These are phyloP conservation scores for Mycena epipterygia DNA, from an alignment of 768 basidiomycete genomes.

Conservation along the genomic window DNA sequence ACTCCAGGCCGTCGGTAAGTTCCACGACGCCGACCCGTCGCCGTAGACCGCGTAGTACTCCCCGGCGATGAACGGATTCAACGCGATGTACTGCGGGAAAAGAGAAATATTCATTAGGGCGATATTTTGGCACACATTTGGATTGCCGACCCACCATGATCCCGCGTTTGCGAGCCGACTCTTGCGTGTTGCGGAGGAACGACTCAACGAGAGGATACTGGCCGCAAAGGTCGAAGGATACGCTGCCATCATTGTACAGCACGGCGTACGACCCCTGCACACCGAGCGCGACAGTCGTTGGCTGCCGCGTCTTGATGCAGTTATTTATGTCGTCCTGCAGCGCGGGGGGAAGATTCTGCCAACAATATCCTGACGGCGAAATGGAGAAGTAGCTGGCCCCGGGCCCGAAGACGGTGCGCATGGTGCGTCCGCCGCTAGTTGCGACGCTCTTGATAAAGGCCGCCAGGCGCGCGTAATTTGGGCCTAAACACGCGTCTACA, in stretches of 20 bases:
- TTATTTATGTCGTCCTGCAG: conserved; percentile 21
- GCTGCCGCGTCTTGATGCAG: conserved; percentile 17
- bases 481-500: conserved; percentile 18
- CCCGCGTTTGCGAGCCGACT: conserved; percentile 8
- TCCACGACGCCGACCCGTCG: conserved; percentile 15
- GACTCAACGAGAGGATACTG: conserved; percentile 25
- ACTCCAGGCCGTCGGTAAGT: conserved; percentile 22
- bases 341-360: conserved; percentile 23
- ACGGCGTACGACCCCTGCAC: conserved; percentile 25
- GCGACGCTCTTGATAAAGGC: conserved; percentile 21
- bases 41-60: conserved; percentile 29
- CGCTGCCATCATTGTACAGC: conserved; percentile 24
- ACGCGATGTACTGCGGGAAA: conserved; percentile 15
- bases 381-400: conserved; percentile 22
- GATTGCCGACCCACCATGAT: conserved; percentile 13
- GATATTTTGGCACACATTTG: not conserved
- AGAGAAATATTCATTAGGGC: not conserved
- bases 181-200: conserved; percentile 16
- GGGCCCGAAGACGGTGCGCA: conserved; percentile 26
- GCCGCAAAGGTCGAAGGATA: conserved; percentile 21
- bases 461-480: conserved; percentile 15
- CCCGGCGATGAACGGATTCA: conserved; percentile 21
- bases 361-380: conserved; percentile 22
- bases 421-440: conserved; percentile 3
- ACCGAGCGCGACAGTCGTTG: conserved; percentile 25